Conservation (phyloP, 495 filamentous ascomycete species). For the Neurospora hispaniola region DNA sequence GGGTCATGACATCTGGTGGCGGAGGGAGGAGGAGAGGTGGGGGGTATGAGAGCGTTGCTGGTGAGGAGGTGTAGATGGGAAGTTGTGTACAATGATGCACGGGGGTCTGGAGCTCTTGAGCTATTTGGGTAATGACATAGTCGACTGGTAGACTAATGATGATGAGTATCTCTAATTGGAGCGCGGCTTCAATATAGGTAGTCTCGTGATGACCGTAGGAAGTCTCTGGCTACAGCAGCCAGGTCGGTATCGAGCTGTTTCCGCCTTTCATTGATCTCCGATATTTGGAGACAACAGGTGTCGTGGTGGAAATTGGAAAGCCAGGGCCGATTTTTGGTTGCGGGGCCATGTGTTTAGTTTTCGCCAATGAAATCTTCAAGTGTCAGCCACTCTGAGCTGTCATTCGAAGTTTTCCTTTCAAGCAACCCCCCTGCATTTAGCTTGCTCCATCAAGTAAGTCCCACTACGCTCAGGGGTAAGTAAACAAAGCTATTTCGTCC, state of each 20-base stretch:
- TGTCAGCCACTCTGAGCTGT: neutral
- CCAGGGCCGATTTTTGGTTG: too few relatives aligned
- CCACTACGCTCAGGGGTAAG: neutral
- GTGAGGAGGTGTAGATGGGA: slow-evolving; percentile 24
- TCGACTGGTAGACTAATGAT: neutral
- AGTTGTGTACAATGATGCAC: neutral
- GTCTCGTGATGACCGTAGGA: neutral
- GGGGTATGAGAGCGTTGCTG: slow-evolving; percentile 36
- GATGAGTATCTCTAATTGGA: neutral
- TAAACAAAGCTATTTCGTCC: neutral
- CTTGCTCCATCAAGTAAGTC: neutral
- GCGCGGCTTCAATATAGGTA: neutral
- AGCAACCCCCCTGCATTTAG: neutral
- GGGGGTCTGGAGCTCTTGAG: neutral
- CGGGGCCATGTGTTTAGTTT: too few relatives aligned
- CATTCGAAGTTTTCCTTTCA: neutral
- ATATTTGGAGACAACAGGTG: too few relatives aligned
- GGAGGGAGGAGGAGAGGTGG: slow-evolving; percentile 22
- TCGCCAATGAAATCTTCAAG: neutral
- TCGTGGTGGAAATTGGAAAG: too few relatives aligned
- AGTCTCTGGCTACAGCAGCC: neutral
- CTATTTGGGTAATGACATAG: neutral
- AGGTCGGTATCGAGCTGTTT: neutral
- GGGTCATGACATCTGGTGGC: slow-evolving; percentile 39
- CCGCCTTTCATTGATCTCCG: neutral